Conservation (phyloP, 208 protist genomes). For the Acanthamoeba sp. region DNA sequence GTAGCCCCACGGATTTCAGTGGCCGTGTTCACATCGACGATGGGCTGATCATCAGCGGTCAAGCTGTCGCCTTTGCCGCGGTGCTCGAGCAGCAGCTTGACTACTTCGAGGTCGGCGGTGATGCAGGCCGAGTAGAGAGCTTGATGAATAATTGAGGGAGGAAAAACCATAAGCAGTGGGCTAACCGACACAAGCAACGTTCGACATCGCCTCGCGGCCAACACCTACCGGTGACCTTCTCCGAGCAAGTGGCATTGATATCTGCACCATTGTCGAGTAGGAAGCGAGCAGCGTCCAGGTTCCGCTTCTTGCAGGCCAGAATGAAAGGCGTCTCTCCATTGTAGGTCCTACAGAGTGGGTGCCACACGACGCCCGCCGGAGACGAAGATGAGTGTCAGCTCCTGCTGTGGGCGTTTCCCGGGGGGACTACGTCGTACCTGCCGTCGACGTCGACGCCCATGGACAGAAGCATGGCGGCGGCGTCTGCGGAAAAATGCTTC, state of each 20-base stretch:
- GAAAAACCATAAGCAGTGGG: too few relatives aligned
- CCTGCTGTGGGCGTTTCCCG: too few relatives aligned
- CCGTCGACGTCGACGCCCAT: not conserved
- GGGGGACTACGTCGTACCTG: too few relatives aligned
- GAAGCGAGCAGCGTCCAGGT: not conserved
- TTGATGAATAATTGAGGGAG: not conserved
- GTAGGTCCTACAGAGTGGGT: not conserved
- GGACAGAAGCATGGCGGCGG: not conserved
- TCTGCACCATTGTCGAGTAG: not conserved
- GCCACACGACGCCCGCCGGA: not conserved
- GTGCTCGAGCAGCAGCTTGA: not conserved
- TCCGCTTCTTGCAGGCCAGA: not conserved
- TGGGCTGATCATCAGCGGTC: not conserved
- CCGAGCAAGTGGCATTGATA: not conserved
- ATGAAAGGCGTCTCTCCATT: not conserved
- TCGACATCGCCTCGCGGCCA: too few relatives aligned
- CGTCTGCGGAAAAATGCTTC: not conserved
- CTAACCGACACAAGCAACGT: too few relatives aligned
- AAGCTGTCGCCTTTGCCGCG: not conserved
- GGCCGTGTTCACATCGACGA: not conserved
- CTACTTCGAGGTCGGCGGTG: not conserved
- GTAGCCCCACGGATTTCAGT: not conserved
- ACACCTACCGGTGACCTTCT: not conserved
- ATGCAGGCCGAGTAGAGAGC: slow-evolving; percentile 8
- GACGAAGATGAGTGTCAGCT: not conserved